These are phyloP conservation scores for Suhomyces choctaworum DNA, from an alignment of 1,139 yeast genomes.

Conservation along the genomic window DNA sequence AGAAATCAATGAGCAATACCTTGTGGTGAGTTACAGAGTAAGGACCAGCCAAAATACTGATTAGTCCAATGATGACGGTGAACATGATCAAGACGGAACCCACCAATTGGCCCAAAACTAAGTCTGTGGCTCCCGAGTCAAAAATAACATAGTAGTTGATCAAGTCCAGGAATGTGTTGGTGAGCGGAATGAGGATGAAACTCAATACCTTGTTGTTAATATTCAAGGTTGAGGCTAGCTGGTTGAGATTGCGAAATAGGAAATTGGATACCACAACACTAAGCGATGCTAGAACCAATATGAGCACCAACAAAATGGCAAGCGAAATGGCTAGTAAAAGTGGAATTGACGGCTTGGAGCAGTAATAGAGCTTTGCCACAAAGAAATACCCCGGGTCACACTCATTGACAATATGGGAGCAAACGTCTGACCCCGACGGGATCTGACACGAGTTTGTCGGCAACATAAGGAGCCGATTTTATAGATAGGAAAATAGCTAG, in stretches of 20 bases:
- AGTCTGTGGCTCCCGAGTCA: conserved; percentile 31
- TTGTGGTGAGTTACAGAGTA: conserved; percentile 23
- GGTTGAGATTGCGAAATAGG: conserved; percentile 34
- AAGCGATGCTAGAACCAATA: conserved; percentile 25
- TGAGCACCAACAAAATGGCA: conserved; percentile 19
- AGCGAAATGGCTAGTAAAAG: conserved; percentile 18
- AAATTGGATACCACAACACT: conserved; percentile 41
- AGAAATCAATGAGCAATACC: conserved; percentile 30
- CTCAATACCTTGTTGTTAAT: conserved; percentile 37
- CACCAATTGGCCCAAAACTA: conserved; percentile 44
- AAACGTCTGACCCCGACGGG: conserved; percentile 14
- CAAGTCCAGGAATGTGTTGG: conserved; percentile 44
- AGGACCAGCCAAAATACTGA: conserved; percentile 29
- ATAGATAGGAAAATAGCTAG: no score
- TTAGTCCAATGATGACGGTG: conserved; percentile 39
- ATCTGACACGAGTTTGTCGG: conserved; percentile 4
- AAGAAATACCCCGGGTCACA: conserved; percentile 30
- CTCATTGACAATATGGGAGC: conserved; percentile 22
- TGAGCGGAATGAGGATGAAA: conserved; percentile 39
- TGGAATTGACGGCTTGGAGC: conserved; percentile 21
- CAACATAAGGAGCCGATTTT: no score
- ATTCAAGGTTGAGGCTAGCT: conserved; percentile 26
- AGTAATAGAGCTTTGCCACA: conserved; percentile 30
- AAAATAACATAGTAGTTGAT: conserved; percentile 39
- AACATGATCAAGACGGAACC: conserved; percentile 42